phyloP scores from a whole-genome alignment of 306 rosid species.

The Castanospermum australe region DNA sequence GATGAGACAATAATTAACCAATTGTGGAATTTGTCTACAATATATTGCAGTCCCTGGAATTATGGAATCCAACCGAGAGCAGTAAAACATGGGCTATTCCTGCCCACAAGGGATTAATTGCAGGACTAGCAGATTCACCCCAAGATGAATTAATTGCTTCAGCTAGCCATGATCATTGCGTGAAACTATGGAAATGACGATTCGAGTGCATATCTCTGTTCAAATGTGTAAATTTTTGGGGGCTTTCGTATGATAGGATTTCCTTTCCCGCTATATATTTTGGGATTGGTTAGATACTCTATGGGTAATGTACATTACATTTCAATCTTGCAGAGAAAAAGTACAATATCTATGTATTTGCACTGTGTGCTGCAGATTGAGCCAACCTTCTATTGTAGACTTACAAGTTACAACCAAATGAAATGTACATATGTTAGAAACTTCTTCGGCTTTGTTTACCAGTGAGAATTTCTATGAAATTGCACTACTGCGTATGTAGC shows the following conservation, averaged over 20 bases:
- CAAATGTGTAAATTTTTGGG: background rate
- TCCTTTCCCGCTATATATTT: constrained; percentile 5
- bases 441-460: background rate
- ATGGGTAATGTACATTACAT: background rate
- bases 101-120: constrained; percentile 53
- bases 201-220: background rate
- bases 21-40: background rate
- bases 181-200: constrained; percentile 63
- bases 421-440: background rate
- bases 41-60: constrained; percentile 46
- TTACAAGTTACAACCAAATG: too few relatives aligned
- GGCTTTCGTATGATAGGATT: background rate
- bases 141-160: constrained; percentile 56
- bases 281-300: background rate
- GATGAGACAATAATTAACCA: too few relatives aligned
- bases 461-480: background rate
- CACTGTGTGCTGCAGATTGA: background rate
- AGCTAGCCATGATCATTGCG: constrained; percentile 54
- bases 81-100: constrained; percentile 28
- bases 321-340: background rate
- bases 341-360: background rate
- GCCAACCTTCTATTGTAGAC: background rate
- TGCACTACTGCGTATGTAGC: background rate
- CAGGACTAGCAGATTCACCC: constrained; percentile 44
- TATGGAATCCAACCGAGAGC: constrained; percentile 50